phyloP scores from a whole-genome alignment of 192 early-diverging fungal genomes.

The Cetraspora pellucida region DNA sequence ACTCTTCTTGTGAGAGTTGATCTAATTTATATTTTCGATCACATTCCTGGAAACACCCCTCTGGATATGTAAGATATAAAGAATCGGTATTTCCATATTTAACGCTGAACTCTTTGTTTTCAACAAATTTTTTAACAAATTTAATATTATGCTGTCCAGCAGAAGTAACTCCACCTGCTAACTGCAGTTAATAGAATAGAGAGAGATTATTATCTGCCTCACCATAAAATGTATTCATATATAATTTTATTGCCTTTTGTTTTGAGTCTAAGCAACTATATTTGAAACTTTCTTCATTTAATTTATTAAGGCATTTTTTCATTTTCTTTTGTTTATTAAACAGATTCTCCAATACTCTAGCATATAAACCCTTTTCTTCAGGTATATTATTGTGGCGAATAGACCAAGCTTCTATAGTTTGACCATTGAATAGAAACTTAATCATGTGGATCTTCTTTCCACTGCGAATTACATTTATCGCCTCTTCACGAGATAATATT shows the following conservation, averaged over 20 bases:
- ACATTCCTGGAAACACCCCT: not conserved
- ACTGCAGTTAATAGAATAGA: not conserved
- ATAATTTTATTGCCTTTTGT: not conserved
- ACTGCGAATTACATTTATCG: not conserved
- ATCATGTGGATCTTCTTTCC: slow-evolving; percentile 2
- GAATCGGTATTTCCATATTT: slow-evolving; percentile 11
- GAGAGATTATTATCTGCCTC: slow-evolving; percentile 4
- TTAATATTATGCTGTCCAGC: slow-evolving; percentile 13
- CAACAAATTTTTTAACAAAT: not conserved
- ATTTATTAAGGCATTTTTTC: slow-evolving; percentile 7
- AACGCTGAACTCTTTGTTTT: not conserved
- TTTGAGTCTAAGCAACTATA: slow-evolving; percentile 2
- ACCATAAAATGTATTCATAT: slow-evolving; percentile 15
- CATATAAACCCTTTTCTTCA: not conserved
- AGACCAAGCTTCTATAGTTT: not conserved
- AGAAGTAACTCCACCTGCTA: slow-evolving; percentile 1
- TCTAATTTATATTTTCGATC: not conserved
- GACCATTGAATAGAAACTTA: slow-evolving; percentile 5
- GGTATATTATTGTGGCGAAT: slow-evolving; percentile 4
- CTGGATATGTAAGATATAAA: slow-evolving; percentile 10
- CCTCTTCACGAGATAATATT: not conserved
- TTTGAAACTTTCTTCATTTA: slow-evolving; percentile 3
- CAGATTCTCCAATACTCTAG: not conserved
- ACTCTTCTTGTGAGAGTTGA: too few species aligned
- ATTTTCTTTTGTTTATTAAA: slow-evolving; percentile 6